Evolutionary conservation across 345 rosid genomes (phyloP).

Genomic region (Hibiscus mutabilis): DNA sequence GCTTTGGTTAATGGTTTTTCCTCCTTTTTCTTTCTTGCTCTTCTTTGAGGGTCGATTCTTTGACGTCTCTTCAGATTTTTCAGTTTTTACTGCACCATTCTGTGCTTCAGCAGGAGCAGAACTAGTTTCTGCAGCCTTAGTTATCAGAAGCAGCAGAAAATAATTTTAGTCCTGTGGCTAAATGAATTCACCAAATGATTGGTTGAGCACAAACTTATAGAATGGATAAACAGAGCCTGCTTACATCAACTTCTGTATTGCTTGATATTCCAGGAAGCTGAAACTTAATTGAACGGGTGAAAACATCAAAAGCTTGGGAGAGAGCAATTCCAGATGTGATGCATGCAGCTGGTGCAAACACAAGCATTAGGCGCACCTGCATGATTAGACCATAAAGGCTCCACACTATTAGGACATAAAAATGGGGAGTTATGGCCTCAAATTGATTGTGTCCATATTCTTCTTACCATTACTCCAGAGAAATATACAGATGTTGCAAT

Average conservation of each 20-base stretch:
- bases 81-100: constrained; percentile 39
- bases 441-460: constrained; percentile 1
- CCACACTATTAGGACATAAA: constrained; percentile 8
- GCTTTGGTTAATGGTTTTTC: constrained; percentile 51
- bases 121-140: constrained; percentile 62
- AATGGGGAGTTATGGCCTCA: constrained; percentile 10
- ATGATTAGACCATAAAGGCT: constrained; percentile 17
- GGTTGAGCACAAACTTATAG: constrained; percentile 1
- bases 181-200: constrained; percentile 5
- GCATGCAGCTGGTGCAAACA: constrained; percentile 99
- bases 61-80: constrained; percentile 39
- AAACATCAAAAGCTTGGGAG: constrained; percentile 90
- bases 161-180: constrained; percentile 12
- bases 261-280: constrained; percentile 49
- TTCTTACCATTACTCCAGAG: constrained; percentile 1
- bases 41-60: constrained; percentile 56
- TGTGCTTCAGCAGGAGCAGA: constrained; percentile 26
- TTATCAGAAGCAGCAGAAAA: constrained; percentile 25
- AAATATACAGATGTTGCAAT: constrained; percentile 1
- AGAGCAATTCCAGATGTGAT: constrained; percentile 98
- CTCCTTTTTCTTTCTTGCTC: constrained; percentile 65
- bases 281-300: constrained; percentile 86
- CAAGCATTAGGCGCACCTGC: constrained; percentile 99
- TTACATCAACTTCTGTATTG: constrained; percentile 49
- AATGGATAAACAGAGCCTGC: constrained; percentile 19